phyloP scores from a whole-genome alignment of 1,284 basidiomycete species.

The Austroboletus novae-zelandiae region DNA sequence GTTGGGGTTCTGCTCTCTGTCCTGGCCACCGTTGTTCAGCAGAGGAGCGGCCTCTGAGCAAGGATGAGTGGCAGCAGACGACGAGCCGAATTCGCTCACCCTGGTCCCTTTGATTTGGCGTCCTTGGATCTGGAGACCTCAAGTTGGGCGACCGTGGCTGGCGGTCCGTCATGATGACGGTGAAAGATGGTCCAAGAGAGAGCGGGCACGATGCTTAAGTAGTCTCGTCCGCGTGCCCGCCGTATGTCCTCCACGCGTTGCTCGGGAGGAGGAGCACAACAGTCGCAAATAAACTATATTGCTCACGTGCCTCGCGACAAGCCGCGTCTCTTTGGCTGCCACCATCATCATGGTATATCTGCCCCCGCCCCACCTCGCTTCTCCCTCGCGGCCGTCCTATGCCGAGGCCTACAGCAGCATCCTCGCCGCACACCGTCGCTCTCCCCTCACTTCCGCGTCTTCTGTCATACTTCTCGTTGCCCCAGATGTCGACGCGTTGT shows the following conservation, averaged over 20 bases:
- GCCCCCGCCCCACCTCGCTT: slow-evolving; percentile 64
- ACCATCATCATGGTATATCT: slow-evolving; percentile 58
- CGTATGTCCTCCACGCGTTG: slow-evolving; percentile 29
- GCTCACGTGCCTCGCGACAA: slow-evolving; percentile 13
- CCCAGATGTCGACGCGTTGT: slow-evolving; percentile 88
- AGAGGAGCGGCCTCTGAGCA: slow-evolving; percentile 54
- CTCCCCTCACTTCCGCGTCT: slow-evolving; percentile 72
- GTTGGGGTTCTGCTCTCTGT: slow-evolving; percentile 32
- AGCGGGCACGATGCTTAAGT: slow-evolving; percentile 26
- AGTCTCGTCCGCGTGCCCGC: slow-evolving; percentile 28
- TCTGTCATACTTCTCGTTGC: slow-evolving; percentile 85
- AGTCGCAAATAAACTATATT: slow-evolving; percentile 16
- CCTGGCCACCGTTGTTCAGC: slow-evolving; percentile 42
- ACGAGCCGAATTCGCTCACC: slow-evolving; percentile 30
- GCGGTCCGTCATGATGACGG: slow-evolving; percentile 38
- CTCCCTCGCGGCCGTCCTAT: slow-evolving; percentile 61
- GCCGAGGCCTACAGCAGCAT: slow-evolving; percentile 80
- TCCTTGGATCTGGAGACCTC: slow-evolving; percentile 34
- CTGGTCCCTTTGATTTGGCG: slow-evolving; percentile 41
- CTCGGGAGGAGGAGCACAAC: slow-evolving; percentile 15
- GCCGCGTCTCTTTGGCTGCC: background rate
- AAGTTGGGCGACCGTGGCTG: slow-evolving; percentile 34
- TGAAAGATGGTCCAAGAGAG: slow-evolving; percentile 9
- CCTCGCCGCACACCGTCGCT: slow-evolving; percentile 68
- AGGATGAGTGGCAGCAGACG: slow-evolving; percentile 5